Percentiles rank a stretch among this genome's conserved stretches.
Evolutionary conservation across 2,329 filamentous ascomycete species (phyloP).

Genomic region (Calonectria multiphialidica): DNA sequence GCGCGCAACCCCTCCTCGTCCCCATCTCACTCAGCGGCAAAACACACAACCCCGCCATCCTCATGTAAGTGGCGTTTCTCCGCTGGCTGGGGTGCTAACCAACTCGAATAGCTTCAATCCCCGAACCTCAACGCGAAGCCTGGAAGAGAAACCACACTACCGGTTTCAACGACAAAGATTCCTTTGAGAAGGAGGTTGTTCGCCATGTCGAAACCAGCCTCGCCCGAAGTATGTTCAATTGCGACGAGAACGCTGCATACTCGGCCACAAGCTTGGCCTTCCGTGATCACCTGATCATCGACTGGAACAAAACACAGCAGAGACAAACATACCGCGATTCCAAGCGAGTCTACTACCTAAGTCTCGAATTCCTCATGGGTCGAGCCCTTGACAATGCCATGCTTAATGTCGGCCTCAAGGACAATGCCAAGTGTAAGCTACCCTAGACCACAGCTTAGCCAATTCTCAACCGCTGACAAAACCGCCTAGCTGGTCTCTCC

Average conservation of each 20-base stretch:
- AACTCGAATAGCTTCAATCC: constrained; percentile 74
- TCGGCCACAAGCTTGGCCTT: constrained; percentile 92
- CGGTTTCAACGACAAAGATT: constrained; percentile 82
- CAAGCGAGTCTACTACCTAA: constrained; percentile 97
- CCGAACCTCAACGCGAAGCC: constrained; percentile 86
- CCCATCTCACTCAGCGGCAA: constrained; percentile 4
- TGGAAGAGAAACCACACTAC: constrained; percentile 75
- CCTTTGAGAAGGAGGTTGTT: constrained; percentile 89
- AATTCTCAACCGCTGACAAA: constrained; percentile 29
- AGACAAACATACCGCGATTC: constrained; percentile 89
- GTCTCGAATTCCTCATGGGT: constrained; percentile 98
- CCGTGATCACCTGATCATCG: constrained; percentile 90
- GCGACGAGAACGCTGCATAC: constrained; percentile 94
- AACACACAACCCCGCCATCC: constrained; percentile 1
- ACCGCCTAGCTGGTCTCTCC: constrained; percentile 76
- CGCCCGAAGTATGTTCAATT: constrained; percentile 97
- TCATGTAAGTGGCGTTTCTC: constrained; percentile 19
- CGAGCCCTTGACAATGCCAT: constrained; percentile 97
- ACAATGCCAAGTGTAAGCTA: constrained; percentile 79
- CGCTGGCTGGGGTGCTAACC: constrained; percentile 21
- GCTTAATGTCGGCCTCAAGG: constrained; percentile 93
- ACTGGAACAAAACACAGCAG: constrained; percentile 99
- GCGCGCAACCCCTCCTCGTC: neutral
- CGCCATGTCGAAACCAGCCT: constrained; percentile 96
- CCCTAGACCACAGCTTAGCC: neutral